A percentile compares a stretch with the other conserved stretches of the same genome.
Conservation (phyloP, 169 alveolate species). For the Amoebophrya sp. region DNA sequence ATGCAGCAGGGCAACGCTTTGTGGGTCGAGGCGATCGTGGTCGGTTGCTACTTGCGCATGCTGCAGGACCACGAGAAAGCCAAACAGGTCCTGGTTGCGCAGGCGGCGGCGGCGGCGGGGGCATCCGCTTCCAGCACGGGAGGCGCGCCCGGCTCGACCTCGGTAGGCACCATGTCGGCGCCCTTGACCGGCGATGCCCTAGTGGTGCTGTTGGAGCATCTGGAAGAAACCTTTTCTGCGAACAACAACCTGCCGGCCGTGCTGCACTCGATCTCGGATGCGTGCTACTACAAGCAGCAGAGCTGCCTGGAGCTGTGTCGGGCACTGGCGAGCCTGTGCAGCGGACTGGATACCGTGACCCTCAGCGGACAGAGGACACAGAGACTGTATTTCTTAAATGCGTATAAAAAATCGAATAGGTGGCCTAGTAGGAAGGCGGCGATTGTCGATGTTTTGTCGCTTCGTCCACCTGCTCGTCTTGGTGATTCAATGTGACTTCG, state of each 20-base stretch:
- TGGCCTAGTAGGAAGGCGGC: too few species aligned
- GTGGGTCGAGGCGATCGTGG: background rate
- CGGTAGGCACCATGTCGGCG: background rate
- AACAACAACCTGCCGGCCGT: background rate
- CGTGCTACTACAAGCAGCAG: background rate
- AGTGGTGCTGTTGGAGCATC: background rate
- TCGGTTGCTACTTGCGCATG: background rate
- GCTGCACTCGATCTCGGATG: background rate
- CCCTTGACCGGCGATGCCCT: background rate
- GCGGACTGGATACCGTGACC: background rate
- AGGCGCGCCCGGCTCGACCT: background rate
- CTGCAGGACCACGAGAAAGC: background rate
- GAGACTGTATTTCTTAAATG: background rate
- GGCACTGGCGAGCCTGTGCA: background rate
- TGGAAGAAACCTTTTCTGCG: background rate
- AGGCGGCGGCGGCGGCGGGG: background rate
- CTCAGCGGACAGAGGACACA: background rate
- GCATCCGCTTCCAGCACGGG: background rate
- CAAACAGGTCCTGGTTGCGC: too few species aligned
- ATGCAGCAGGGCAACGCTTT: background rate
- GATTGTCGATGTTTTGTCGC: too few species aligned
- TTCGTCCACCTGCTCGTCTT: too few species aligned
- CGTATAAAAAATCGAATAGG: too few species aligned
- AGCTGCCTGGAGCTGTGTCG: background rate
- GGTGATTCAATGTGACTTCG: too few species aligned